Percentiles rank a stretch among this genome's conserved stretches.
phyloP scores from a whole-genome alignment of 257 asterid genomes.

The Solanum tacnaense region DNA sequence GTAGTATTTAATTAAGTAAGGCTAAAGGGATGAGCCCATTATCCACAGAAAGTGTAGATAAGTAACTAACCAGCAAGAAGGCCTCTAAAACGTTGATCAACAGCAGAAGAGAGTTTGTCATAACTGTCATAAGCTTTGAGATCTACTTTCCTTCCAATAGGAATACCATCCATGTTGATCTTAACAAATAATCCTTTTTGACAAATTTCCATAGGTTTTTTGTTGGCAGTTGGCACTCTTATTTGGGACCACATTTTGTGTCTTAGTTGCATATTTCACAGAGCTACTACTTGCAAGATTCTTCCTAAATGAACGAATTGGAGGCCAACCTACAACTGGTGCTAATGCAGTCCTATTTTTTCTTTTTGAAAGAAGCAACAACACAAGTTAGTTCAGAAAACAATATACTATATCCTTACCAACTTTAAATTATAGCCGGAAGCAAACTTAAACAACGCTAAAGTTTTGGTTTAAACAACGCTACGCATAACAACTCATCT shows the following conservation, averaged over 20 bases:
- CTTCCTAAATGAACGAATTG: conserved; percentile 68
- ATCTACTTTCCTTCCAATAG: conserved; percentile 89
- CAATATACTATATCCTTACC: neutral
- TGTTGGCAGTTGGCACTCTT: conserved; percentile 10
- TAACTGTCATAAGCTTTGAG: conserved; percentile 64
- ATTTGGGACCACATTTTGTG: conserved; percentile 18
- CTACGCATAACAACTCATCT: neutral
- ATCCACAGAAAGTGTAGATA: neutral
- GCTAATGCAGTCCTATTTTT: conserved; percentile 57
- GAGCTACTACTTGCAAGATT: conserved; percentile 47
- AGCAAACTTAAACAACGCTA: neutral
- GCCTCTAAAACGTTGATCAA: conserved; percentile 77
- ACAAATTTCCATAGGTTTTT: conserved; percentile 27
- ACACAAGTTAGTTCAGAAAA: neutral
- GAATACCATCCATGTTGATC: conserved; percentile 96
- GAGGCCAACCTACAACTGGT: conserved; percentile 97
- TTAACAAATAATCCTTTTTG: conserved; percentile 58
- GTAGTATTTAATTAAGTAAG: no score
- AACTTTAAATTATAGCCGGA: neutral
- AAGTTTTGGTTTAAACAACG: no score
- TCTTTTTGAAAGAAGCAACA: neutral
- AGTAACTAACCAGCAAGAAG: conserved; percentile 63
- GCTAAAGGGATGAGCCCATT: neutral
- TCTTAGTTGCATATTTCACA: conserved; percentile 26
- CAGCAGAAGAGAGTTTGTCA: conserved; percentile 61